A percentile compares a stretch with the other conserved stretches of the same genome.
phyloP scores from a whole-genome alignment of 1,284 basidiomycete species.

The Heterobasidion occidentale region DNA sequence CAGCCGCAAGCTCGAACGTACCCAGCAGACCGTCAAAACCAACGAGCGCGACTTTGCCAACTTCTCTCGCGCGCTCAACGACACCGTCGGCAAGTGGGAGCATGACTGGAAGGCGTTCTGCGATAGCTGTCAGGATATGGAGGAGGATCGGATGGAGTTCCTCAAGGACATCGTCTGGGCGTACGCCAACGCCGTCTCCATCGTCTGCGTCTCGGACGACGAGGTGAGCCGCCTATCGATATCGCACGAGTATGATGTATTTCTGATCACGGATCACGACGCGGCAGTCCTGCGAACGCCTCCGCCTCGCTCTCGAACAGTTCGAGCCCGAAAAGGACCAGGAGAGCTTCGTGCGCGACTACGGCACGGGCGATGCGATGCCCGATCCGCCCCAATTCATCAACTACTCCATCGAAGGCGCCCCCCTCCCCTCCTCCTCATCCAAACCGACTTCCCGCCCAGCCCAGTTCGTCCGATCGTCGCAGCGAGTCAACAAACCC shows the following conservation, averaged over 20 bases:
- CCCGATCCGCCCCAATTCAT: constrained; percentile 81
- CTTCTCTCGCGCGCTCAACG: constrained; percentile 76
- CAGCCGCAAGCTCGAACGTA: constrained; percentile 79
- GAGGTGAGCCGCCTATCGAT: constrained; percentile 54
- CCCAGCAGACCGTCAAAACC: constrained; percentile 80
- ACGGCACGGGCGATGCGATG: constrained; percentile 79
- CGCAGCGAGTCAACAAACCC: constrained; percentile 35
- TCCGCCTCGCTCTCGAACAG: constrained; percentile 76
- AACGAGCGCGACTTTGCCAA: constrained; percentile 92
- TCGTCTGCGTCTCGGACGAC: constrained; percentile 93
- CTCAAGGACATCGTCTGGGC: constrained; percentile 95
- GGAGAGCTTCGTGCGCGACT: constrained; percentile 78
- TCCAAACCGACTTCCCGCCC: constrained; percentile 42
- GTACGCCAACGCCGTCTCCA: constrained; percentile 93
- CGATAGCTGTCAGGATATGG: constrained; percentile 92
- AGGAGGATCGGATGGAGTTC: constrained; percentile 91
- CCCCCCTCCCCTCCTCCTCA: constrained; percentile 47
- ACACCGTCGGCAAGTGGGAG: constrained; percentile 87
- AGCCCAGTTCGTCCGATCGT: constrained; percentile 51
- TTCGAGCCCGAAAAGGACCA: constrained; percentile 80
- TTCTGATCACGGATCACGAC: neutral
- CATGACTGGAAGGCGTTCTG: constrained; percentile 91
- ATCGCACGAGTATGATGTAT: neutral
- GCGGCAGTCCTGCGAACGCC: constrained; percentile 78
- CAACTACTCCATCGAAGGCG: constrained; percentile 60